These are phyloP conservation scores for Pochonia chlamydosporia DNA, from an alignment of 2,329 filamentous ascomycete species.

Conservation along the genomic window DNA sequence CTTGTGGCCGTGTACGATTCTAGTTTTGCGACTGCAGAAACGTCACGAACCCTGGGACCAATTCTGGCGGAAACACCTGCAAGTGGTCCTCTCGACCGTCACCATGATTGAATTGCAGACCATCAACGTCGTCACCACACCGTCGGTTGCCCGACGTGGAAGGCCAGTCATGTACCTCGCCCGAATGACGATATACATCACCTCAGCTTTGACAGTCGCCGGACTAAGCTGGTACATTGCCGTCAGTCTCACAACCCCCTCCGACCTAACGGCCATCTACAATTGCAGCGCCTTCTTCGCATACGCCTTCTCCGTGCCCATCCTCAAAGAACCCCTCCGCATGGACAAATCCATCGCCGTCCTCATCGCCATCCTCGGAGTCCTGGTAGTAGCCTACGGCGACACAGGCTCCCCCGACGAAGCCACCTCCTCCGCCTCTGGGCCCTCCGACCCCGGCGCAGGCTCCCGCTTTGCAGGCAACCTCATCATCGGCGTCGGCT, in stretches of 20 bases:
- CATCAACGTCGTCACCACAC: conserved; percentile 57
- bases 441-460: conserved; percentile 25
- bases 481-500: conserved; percentile 83
- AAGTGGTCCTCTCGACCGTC: conserved; percentile 46
- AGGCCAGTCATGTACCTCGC: conserved; percentile 63
- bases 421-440: conserved; percentile 15
- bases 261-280: conserved; percentile 95
- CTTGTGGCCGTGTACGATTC: conserved; percentile 80
- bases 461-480: conserved; percentile 76
- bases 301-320: conserved; percentile 89
- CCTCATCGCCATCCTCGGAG: conserved; percentile 77
- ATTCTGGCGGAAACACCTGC: conserved; percentile 69
- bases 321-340: conserved; percentile 79
- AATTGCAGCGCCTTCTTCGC: conserved; percentile 99
- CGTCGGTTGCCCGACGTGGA: conserved; percentile 26
- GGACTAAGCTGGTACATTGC: conserved; percentile 95
- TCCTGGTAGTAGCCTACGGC: conserved; percentile 93
- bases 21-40: conserved; percentile 74
- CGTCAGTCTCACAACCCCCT: conserved; percentile 86
- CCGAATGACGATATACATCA: conserved; percentile 74
- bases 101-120: conserved; percentile 83
- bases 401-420: conserved; percentile 50
- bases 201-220: conserved; percentile 79
- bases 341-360: conserved; percentile 84
- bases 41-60: conserved; percentile 70